phyloP scores from a whole-genome alignment of 2,329 filamentous ascomycete species.

The Aspergillus hiratsukae region DNA sequence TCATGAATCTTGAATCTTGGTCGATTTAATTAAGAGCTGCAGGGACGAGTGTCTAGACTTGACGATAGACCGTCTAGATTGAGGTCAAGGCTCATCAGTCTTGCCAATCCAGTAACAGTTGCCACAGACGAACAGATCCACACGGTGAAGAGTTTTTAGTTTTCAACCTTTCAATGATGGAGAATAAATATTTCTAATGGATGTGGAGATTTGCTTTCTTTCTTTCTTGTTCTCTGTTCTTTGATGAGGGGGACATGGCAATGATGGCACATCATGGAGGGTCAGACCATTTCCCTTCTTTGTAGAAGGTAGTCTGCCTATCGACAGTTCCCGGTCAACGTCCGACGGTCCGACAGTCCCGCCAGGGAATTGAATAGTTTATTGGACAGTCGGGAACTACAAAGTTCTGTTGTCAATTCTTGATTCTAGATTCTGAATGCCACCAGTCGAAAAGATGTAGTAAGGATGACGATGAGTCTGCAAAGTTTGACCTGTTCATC shows the following conservation, averaged over 20 bases:
- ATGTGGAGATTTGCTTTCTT: too few relatives aligned
- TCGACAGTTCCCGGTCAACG: background rate
- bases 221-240: background rate
- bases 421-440: background rate
- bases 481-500: background rate
- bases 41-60: background rate
- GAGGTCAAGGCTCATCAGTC: background rate
- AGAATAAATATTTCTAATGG: too few relatives aligned
- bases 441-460: background rate
- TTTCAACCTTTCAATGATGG: background rate
- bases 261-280: background rate
- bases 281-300: too few relatives aligned
- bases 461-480: background rate
- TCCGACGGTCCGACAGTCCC: background rate
- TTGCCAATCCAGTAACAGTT: background rate
- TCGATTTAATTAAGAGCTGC: background rate
- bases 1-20: background rate
- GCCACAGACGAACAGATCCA: background rate
- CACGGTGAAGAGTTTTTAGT: background rate
- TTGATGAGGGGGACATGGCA: background rate
- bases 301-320: too few relatives aligned
- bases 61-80: background rate
- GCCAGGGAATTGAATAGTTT: background rate
- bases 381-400: background rate
- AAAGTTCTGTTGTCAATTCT: background rate